Conservation (phyloP, 2,329 filamentous ascomycete genomes). For the Sporothrix protearum region DNA sequence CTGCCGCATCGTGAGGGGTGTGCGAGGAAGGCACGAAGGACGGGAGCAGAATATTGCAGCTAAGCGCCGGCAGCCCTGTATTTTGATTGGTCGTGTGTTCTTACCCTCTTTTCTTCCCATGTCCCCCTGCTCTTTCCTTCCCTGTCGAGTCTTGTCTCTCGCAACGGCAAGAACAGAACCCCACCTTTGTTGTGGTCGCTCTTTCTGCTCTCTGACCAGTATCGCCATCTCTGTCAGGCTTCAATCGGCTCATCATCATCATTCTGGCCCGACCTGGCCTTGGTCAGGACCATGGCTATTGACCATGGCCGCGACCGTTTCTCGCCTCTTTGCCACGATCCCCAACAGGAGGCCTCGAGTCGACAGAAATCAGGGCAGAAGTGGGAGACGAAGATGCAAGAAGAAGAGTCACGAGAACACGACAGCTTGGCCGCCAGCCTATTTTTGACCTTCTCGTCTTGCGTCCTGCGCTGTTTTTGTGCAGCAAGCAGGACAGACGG, state of each 20-base stretch:
- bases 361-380: constrained; percentile 10
- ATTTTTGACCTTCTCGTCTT: neutral
- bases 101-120: neutral
- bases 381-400: neutral
- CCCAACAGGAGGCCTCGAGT: constrained; percentile 13
- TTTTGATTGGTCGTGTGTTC: constrained; percentile 19
- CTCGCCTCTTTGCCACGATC: constrained; percentile 18
- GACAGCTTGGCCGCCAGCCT: constrained; percentile 1
- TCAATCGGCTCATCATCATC: neutral
- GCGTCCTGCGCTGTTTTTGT: neutral
- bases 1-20: neutral
- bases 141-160: neutral
- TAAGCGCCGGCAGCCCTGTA: constrained; percentile 24
- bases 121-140: neutral
- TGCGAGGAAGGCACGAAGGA: constrained; percentile 6
- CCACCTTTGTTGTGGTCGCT: constrained; percentile 1
- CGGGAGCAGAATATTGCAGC: constrained; percentile 8
- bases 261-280: neutral
- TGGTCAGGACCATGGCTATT: neutral
- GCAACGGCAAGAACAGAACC: neutral
- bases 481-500: neutral
- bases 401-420: constrained; percentile 7
- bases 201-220: neutral
- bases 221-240: neutral
- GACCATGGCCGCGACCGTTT: constrained; percentile 19